A percentile compares a stretch with the other conserved stretches of the same genome.
Evolutionary conservation across 371 early-diverging fungal genomes (phyloP).

Genomic region (Basidiobolus heterosporus): DNA sequence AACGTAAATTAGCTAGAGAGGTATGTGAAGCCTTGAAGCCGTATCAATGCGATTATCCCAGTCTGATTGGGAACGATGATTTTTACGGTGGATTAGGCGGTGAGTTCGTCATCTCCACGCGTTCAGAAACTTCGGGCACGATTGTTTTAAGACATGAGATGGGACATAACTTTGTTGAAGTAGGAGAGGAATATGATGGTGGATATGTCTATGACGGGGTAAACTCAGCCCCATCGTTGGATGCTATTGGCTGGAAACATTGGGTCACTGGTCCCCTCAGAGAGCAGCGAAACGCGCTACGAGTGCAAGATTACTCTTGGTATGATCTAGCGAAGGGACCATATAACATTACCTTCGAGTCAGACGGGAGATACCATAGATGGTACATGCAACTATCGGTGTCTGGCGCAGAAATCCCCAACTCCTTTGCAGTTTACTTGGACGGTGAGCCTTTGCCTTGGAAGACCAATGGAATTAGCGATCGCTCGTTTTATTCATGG

Average conservation of each 20-base stretch:
- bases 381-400: slow-evolving; percentile 28
- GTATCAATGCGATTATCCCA: slow-evolving; percentile 35
- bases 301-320: slow-evolving; percentile 30
- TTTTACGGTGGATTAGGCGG: slow-evolving; percentile 46
- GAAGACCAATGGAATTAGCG: slow-evolving; percentile 23
- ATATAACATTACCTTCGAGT: slow-evolving; percentile 23
- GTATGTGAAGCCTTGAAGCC: slow-evolving; percentile 24
- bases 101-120: slow-evolving; percentile 40
- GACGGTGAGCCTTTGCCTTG: slow-evolving; percentile 26
- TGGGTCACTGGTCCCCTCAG: slow-evolving; percentile 24
- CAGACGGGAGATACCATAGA: slow-evolving; percentile 21
- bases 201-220: slow-evolving; percentile 36
- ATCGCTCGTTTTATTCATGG: slow-evolving; percentile 27
- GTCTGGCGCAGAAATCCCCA: slow-evolving; percentile 25
- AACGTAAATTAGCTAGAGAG: slow-evolving; percentile 21
- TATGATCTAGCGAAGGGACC: slow-evolving; percentile 30
- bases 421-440: slow-evolving; percentile 14
- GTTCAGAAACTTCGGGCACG: slow-evolving; percentile 28
- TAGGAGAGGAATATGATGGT: slow-evolving; percentile 41
- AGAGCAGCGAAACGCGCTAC: slow-evolving; percentile 20
- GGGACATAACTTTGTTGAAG: slow-evolving; percentile 33
- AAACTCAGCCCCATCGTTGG: slow-evolving; percentile 19
- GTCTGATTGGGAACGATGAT: slow-evolving; percentile 34
- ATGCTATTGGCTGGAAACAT: slow-evolving; percentile 22
- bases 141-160: slow-evolving; percentile 38